Conservation (phyloP, 108 stramenopile genomes). For the Epipyxis sp. region DNA sequence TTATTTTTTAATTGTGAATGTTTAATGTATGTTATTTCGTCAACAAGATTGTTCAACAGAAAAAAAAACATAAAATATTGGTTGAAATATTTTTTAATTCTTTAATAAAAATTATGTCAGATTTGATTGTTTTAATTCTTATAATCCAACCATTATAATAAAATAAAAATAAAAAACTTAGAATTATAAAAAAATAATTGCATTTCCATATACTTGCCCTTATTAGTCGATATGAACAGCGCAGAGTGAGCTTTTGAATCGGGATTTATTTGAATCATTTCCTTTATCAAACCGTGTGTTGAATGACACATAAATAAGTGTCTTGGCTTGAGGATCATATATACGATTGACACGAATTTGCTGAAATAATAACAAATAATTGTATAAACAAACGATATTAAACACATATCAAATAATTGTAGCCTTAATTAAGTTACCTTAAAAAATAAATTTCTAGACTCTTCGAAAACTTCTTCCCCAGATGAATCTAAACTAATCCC, state of each 20-base stretch:
- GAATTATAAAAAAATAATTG: too few relatives aligned
- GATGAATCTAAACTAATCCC: conserved; percentile 62
- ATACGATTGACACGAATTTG: conserved; percentile 74
- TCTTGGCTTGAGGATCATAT: conserved; percentile 73
- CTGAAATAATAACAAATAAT: conserved; percentile 30
- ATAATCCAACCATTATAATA: too few relatives aligned
- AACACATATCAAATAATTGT: neutral
- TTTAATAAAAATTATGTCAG: too few relatives aligned
- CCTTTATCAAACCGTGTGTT: conserved; percentile 81
- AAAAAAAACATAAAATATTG: too few relatives aligned
- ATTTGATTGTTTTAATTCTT: too few relatives aligned
- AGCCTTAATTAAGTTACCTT: neutral
- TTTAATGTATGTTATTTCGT: too few relatives aligned
- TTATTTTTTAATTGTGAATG: too few relatives aligned
- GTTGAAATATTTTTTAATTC: too few relatives aligned
- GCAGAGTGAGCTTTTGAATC: conserved; percentile 73
- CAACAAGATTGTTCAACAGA: too few relatives aligned
- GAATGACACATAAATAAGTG: conserved; percentile 76
- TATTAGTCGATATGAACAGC: conserved; percentile 67
- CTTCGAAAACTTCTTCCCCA: conserved; percentile 61
- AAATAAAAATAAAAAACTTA: too few relatives aligned
- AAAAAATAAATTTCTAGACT: neutral
- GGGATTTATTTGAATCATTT: conserved; percentile 73
- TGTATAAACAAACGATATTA: conserved; percentile 57
- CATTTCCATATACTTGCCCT: too few relatives aligned